Base-by-base conservation (phyloP, 441 rosid species). In the Geranium incanum region DNA sequence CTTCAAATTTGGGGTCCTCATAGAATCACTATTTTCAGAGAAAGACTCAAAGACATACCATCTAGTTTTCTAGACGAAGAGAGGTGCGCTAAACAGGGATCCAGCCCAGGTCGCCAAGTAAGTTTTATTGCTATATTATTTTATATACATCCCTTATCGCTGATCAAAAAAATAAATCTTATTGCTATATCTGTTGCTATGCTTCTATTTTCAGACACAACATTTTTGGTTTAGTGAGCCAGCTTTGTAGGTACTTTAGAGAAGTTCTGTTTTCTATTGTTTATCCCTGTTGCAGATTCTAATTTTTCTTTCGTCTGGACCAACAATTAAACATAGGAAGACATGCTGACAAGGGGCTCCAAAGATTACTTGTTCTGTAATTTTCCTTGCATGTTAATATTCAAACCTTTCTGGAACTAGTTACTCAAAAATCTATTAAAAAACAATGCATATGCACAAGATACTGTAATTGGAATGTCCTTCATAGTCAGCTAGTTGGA, bases 21-120 rank as follows among this genome's bases (percentile, higher is more conserved):
- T 57, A 19, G 39, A 41, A 28, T 41, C 7, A 39, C 16, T 55
- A n/a, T 55, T 52, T 78, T 73, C 88, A 94, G 99, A 94, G 78
- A n/a, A n/a, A n/a, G n/a, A n/a, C n/a, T n/a, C n/a, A 94, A 94
- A 70, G 99, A 94, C 78, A 78, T 92, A 71, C 99, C 97, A 60
- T 79, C 90, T 62, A 85, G 82, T 68, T 87, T 85, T 79, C 81
- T 90, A 71, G 97, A 90, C 78, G 97, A 92, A 79, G 33, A 23
- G 33, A 23, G 33, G 33, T 23, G 1, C 33, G 33, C 33, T 23
- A 92, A 89, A 75, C 88, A 90, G 80, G 89, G 89, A 77, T 85
- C 97, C 75, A 85, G 92, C 89, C 88, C 97, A 9, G 96, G 85
- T 79, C 83, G 84, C 45, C 81, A 81, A 0, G 98, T 94, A 80